Conservation (phyloP, 768 basidiomycete species). For the Leccinum aurantiacum region DNA sequence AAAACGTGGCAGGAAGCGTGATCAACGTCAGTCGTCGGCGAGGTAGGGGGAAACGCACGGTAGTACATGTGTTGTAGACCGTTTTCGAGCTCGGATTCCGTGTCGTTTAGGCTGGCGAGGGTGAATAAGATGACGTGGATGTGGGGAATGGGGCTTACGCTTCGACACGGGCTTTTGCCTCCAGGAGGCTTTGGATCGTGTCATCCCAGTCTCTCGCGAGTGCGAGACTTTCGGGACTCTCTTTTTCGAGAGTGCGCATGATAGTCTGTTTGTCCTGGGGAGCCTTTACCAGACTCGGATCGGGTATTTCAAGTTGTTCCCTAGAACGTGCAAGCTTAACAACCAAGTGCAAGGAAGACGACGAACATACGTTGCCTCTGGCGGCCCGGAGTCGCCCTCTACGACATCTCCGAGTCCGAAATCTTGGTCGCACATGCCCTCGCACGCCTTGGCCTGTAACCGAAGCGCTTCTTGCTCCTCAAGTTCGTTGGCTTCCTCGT, state of each 20-base stretch:
- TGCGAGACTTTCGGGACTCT: constrained; percentile 75
- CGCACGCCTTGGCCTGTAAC: constrained; percentile 72
- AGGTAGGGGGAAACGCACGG: constrained; percentile 56
- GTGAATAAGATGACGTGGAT: neutral
- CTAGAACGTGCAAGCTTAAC: constrained; percentile 19
- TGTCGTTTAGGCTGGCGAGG: constrained; percentile 45
- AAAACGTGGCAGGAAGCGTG: neutral
- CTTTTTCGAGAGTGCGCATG: constrained; percentile 70
- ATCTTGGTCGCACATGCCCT: constrained; percentile 73
- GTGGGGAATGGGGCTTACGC: constrained; percentile 41
- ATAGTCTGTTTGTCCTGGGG: constrained; percentile 60
- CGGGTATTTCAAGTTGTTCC: constrained; percentile 8
- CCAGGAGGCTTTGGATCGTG: constrained; percentile 52
- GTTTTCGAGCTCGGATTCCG: constrained; percentile 53
- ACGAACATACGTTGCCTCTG: constrained; percentile 30
- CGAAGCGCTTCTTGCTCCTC: constrained; percentile 86
- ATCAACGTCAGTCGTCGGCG: neutral
- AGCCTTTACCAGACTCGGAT: constrained; percentile 21
- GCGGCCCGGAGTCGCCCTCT: constrained; percentile 34
- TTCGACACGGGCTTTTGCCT: constrained; percentile 52
- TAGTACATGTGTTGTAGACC: constrained; percentile 86
- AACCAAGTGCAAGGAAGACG: neutral
- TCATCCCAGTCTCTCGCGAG: constrained; percentile 85
- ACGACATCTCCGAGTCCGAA: constrained; percentile 74
- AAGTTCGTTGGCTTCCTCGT: constrained; percentile 85